phyloP scores from a whole-genome alignment of 495 filamentous ascomycete genomes.

The Aspergillus diversus region DNA sequence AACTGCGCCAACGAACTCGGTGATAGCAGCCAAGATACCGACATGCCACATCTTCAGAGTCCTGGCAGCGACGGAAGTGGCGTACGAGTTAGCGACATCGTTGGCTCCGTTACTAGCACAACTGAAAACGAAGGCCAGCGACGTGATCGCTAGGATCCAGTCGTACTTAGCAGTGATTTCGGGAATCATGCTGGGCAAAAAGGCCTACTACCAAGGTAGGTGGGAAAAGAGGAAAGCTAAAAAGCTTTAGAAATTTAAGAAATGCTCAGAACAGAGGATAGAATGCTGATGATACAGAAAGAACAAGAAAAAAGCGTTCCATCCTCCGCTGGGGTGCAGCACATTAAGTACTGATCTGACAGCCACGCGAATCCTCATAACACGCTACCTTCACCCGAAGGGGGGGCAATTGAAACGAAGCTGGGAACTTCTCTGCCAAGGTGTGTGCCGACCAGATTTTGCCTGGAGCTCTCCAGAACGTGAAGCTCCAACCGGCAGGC shows the following conservation, averaged over 20 bases:
- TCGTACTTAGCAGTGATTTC: slow-evolving; percentile 44
- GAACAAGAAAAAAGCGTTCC: neutral
- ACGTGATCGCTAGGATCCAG: slow-evolving; percentile 52
- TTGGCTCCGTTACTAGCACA: slow-evolving; percentile 52
- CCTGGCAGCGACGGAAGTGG: slow-evolving; percentile 42
- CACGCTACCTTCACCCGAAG: neutral
- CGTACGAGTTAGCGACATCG: slow-evolving; percentile 51
- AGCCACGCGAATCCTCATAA: neutral
- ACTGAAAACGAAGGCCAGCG: slow-evolving; percentile 48
- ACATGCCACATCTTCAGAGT: slow-evolving; percentile 44
- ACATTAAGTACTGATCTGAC: neutral
- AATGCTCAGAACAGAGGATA: neutral
- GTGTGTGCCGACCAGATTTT: neutral
- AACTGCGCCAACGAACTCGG: slow-evolving; percentile 62
- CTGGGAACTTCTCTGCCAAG: slow-evolving; percentile 8
- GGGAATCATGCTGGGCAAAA: slow-evolving; percentile 28
- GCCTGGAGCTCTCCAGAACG: slow-evolving; percentile 15
- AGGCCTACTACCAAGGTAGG: neutral
- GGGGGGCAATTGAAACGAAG: neutral
- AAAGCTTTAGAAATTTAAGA: neutral
- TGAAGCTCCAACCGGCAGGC: slow-evolving; percentile 14
- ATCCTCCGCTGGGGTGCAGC: neutral
- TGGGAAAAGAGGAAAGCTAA: neutral
- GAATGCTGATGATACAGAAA: neutral
- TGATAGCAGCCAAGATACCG: slow-evolving; percentile 39